A percentile compares a stretch with the other conserved stretches of the same genome.
phyloP scores from a whole-genome alignment of 805 yeast genomes.

The Jamesozyma lodderae region DNA sequence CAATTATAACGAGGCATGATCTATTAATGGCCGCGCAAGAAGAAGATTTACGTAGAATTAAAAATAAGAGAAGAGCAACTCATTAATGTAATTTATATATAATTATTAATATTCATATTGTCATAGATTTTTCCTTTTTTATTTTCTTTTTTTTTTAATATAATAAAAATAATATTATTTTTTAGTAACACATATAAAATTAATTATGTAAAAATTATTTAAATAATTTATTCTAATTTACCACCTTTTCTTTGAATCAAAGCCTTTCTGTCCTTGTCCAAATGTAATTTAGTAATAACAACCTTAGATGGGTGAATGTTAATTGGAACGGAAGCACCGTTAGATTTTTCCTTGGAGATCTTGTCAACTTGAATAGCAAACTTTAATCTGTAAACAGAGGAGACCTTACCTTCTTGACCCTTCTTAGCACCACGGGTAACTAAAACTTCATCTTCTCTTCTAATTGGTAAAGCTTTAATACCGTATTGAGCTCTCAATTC shows the following conservation, averaged over 20 bases:
- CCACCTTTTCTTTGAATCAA: conserved; percentile 97
- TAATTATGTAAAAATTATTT: neutral
- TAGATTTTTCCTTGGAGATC: conserved; percentile 92
- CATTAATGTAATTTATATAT: too few relatives aligned
- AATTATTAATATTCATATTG: too few relatives aligned
- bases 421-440: conserved; percentile 98
- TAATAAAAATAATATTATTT: neutral
- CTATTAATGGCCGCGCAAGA: conserved; percentile 14
- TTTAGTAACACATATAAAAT: too few relatives aligned
- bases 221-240: conserved; percentile 63
- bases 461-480: conserved; percentile 89
- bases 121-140: neutral
- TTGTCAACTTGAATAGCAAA: conserved; percentile 92
- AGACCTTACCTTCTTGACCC: conserved; percentile 97
- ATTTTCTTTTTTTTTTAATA: too few relatives aligned
- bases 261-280: conserved; percentile 98
- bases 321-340: conserved; percentile 94
- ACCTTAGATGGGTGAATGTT: conserved; percentile 97
- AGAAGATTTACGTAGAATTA: conserved; percentile 1
- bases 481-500: conserved; percentile 96
- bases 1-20: conserved; percentile 18
- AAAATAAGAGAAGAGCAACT: neutral
- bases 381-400: conserved; percentile 97
- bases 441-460: conserved; percentile 91
- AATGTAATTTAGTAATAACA: conserved; percentile 94